Base-by-base conservation (phyloP, 441 rosid genomes). In the Daphne laureola region DNA sequence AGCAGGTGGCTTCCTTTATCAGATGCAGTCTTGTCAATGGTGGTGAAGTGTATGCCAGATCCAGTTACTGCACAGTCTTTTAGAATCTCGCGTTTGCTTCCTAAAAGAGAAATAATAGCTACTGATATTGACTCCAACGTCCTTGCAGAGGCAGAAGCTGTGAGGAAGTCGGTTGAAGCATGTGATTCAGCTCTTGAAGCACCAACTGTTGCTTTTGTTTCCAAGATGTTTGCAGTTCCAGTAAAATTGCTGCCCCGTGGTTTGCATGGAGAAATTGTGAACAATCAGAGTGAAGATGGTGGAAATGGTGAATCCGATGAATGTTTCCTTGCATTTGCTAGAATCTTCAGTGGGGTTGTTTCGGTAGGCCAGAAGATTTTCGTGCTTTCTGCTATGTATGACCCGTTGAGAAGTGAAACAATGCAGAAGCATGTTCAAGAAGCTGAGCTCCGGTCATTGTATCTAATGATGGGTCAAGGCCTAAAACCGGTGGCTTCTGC, bases 401-500 rank as follows among this genome's bases (percentile, higher is more conserved):
- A 92, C 66, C 97, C 97, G 48, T 74, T 76, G 14, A 86, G 70
- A 62, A 74, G 57, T 3, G 92, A 89, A 46, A 79, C 87, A 3
- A 67, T 71, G 72, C 97, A 86, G 55, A 92, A 81, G 70, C 90
- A 89, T 49, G 55, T 86, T 58, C 96, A 89, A 69, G 90, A 79
- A 72, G 98, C 96, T 53, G 87, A 84, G 67, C 65, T 92, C 54
- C 90, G 81, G 14, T 86, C 96, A 4, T 67, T 89, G 27, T 92
- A 92, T 82, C 76, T 89, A 54, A 92, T 89, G 98, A 92, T 89
- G 97, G 96, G 98, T 56, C 97, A 92, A 67, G 96, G 92, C 44
- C 68, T 92, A 65, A 84, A 54, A 60, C 94, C 92, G 2, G 94
- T 89, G 23, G 70, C 82, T 14, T 77, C 75, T 54, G 98, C 84